phyloP scores from a whole-genome alignment of 257 asterid species.

The Dorcoceras hygrometricum region DNA sequence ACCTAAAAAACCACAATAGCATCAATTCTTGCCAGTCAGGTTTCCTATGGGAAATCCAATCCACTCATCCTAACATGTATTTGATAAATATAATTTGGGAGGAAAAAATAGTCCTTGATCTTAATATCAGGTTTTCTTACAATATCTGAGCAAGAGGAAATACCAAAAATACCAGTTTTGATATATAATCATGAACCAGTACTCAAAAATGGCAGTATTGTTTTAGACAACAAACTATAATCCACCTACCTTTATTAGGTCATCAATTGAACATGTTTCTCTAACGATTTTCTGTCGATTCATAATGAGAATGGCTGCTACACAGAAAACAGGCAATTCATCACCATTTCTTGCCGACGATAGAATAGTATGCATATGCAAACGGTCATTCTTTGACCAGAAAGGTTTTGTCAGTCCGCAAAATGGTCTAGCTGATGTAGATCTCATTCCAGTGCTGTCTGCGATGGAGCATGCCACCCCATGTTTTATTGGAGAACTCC shows the following conservation, averaged over 20 bases:
- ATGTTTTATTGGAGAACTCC: constrained; percentile 45
- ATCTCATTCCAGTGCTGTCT: constrained; percentile 48
- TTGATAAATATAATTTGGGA: not conserved
- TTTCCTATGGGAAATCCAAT: not conserved
- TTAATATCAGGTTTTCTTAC: not conserved
- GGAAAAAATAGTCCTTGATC: constrained; percentile 4
- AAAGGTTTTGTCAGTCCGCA: constrained; percentile 86
- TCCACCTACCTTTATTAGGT: constrained; percentile 88
- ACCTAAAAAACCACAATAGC: constrained; percentile 4
- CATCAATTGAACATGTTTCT: constrained; percentile 84
- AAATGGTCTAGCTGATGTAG: constrained; percentile 59
- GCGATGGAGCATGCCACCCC: constrained; percentile 48
- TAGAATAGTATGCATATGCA: constrained; percentile 44
- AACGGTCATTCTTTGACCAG: constrained; percentile 67
- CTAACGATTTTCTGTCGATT: constrained; percentile 80
- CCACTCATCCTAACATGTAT: constrained; percentile 5
- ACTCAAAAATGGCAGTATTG: not conserved
- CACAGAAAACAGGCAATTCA: constrained; percentile 91
- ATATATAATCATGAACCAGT: constrained; percentile 1
- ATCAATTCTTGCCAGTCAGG: not conserved
- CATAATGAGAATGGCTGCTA: constrained; percentile 91
- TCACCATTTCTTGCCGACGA: constrained; percentile 67
- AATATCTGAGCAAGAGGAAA: constrained; percentile 14
- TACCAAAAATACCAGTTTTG: not conserved
- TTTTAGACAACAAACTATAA: constrained; percentile 23